Percentiles rank a stretch among this genome's conserved stretches.
Conservation (phyloP, 805 yeast genomes). For the Yamadazyma nakazawae region DNA sequence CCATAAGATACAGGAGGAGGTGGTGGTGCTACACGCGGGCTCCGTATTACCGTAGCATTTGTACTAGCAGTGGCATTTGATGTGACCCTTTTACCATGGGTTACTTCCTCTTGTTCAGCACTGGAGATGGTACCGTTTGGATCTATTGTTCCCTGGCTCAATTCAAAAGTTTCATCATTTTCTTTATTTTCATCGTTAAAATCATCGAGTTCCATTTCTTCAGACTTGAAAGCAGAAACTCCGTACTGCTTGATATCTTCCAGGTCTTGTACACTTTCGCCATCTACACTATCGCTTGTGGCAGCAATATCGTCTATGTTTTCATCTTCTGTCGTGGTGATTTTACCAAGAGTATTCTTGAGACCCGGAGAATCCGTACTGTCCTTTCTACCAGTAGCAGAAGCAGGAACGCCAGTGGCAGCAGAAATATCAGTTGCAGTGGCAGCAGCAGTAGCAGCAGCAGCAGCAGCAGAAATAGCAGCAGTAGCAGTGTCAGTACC, state of each 20-base stretch:
- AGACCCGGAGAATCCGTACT: neutral
- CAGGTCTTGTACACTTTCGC: slow-evolving; percentile 8
- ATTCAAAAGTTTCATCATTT: slow-evolving; percentile 8
- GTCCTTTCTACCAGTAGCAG: no score
- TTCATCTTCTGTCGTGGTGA: slow-evolving; percentile 32
- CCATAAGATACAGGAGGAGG: slow-evolving; percentile 4
- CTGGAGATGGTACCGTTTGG: neutral
- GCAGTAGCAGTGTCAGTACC: no score
- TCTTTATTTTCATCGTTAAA: neutral
- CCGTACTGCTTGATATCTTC: slow-evolving; percentile 12
- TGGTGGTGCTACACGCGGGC: slow-evolving; percentile 19
- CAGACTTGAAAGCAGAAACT: slow-evolving; percentile 1
- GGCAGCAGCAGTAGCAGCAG: no score
- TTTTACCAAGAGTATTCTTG: slow-evolving; percentile 25
- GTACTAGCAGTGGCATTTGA: slow-evolving; percentile 14
- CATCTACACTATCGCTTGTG: slow-evolving; percentile 8
- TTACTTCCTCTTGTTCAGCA: neutral
- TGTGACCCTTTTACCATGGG: slow-evolving; percentile 13
- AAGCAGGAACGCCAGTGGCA: no score
- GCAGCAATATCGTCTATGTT: slow-evolving; percentile 25
- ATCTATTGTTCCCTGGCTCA: slow-evolving; percentile 5
- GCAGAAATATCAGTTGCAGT: no score
- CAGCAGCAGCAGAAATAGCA: no score
- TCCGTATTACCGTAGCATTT: slow-evolving; percentile 20
- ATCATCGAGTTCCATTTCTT: slow-evolving; percentile 8